phyloP scores from a whole-genome alignment of 2,329 filamentous ascomycete genomes.

The Magnaporthales sp. region DNA sequence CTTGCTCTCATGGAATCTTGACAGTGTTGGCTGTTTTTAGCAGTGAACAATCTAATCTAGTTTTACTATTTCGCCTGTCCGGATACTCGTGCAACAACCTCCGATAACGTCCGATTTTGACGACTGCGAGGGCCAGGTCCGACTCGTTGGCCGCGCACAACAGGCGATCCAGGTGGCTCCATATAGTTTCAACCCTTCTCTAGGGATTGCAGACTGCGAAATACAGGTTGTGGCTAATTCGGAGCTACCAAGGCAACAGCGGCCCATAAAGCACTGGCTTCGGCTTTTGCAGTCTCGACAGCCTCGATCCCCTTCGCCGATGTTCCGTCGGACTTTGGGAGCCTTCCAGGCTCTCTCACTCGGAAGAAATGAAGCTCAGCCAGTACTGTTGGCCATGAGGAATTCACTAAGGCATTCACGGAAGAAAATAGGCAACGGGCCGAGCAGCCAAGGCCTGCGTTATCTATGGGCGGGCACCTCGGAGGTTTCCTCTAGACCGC shows the following conservation, averaged over 20 bases:
- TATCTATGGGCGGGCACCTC: not conserved
- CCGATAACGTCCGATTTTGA: not conserved
- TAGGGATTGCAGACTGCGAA: not conserved
- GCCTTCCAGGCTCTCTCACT: slow-evolving; percentile 1
- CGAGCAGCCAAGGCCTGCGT: not conserved
- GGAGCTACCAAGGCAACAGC: not conserved
- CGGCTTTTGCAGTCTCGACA: not conserved
- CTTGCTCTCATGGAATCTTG: not conserved
- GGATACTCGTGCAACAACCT: not conserved
- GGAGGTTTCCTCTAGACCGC: not conserved
- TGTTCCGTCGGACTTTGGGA: not conserved
- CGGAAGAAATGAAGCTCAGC: not conserved
- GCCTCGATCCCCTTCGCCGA: not conserved
- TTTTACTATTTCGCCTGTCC: not conserved
- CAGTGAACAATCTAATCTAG: not conserved
- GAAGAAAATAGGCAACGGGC: not conserved
- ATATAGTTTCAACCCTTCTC: not conserved
- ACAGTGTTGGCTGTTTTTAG: not conserved
- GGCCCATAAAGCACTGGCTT: not conserved
- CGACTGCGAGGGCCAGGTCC: too few species aligned
- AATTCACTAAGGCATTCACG: not conserved
- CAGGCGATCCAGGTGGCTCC: not conserved
- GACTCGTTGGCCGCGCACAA: too few species aligned
- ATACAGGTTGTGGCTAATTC: not conserved
- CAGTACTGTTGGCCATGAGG: not conserved